Evolutionary conservation across 345 rosid genomes (phyloP).

Genomic region (Acer yangbiense): DNA sequence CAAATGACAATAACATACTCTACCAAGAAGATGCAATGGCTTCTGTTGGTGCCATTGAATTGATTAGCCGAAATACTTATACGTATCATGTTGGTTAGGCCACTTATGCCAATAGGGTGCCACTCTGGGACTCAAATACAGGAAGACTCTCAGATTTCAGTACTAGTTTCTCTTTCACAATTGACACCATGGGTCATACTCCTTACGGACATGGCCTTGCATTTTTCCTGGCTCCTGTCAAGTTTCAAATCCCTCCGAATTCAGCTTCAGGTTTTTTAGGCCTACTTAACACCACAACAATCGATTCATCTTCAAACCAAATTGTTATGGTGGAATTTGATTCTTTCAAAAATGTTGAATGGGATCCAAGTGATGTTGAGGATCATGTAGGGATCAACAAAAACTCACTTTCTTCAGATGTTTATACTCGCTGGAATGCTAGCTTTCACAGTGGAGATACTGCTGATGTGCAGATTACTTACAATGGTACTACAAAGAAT

Average conservation of each 20-base stretch:
- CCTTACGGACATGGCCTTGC: conserved; percentile 25
- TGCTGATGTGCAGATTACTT: conserved; percentile 32
- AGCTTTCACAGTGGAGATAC: conserved; percentile 28
- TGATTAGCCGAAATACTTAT: conserved; percentile 15
- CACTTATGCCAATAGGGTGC: conserved; percentile 20
- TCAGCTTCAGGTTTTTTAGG: conserved; percentile 32
- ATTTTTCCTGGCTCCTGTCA: conserved; percentile 34
- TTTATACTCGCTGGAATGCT: conserved; percentile 41
- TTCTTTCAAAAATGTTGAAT: conserved; percentile 12
- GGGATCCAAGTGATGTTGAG: conserved; percentile 26
- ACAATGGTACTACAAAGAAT: conserved; percentile 40
- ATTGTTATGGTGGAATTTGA: conserved; percentile 27
- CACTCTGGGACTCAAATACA: conserved; percentile 27
- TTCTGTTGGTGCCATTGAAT: conserved; percentile 18
- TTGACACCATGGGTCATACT: conserved; percentile 2
- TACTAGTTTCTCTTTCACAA: conserved; percentile 21
- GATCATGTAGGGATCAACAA: conserved; percentile 31
- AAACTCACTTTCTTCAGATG: conserved; percentile 26
- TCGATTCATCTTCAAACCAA: conserved; percentile 9
- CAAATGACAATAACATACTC: background rate
- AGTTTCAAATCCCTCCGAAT: conserved; percentile 28
- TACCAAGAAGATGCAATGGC: conserved; percentile 24
- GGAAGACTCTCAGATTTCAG: conserved; percentile 33
- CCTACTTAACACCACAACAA: conserved; percentile 21
- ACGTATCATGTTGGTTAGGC: conserved; percentile 26